These are phyloP conservation scores for Solanum rostratum DNA, from an alignment of 257 asterid genomes.

Conservation along the genomic window DNA sequence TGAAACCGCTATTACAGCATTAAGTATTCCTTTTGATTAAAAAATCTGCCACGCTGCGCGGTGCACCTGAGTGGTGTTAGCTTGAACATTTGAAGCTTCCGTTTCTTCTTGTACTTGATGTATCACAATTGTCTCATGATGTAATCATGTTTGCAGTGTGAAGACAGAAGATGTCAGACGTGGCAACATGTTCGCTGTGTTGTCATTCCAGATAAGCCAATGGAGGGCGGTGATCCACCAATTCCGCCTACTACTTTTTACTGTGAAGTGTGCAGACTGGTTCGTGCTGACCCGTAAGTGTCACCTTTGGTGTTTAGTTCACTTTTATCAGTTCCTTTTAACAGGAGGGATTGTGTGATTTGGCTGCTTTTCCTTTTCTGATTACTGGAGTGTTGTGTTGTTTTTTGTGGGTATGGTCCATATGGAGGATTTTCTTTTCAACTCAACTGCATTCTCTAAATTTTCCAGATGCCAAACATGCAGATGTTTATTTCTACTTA, in stretches of 20 bases:
- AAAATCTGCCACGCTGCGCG: background rate
- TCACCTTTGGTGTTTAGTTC: background rate
- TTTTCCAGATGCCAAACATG: background rate
- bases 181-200: conserved; percentile 97
- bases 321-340: background rate
- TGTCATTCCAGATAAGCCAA: conserved; percentile 76
- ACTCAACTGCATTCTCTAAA: background rate
- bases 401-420: background rate
- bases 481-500: background rate
- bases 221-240: conserved; percentile 61
- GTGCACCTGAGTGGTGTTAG: background rate
- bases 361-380: background rate
- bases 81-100: background rate
- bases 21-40: background rate
- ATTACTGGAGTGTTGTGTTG: background rate
- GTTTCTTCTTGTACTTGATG: background rate
- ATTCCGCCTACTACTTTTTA: conserved; percentile 61
- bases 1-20: background rate
- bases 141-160: conserved; percentile 58
- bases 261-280: conserved; percentile 90
- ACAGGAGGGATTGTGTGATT: background rate
- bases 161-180: conserved; percentile 69
- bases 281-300: conserved; percentile 97
- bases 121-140: conserved; percentile 2
- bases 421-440: background rate